Percentiles rank a stretch among this genome's conserved stretches.
phyloP scores from a whole-genome alignment of 176 grass and related monocot genomes.

The Musa troglodytarum region DNA sequence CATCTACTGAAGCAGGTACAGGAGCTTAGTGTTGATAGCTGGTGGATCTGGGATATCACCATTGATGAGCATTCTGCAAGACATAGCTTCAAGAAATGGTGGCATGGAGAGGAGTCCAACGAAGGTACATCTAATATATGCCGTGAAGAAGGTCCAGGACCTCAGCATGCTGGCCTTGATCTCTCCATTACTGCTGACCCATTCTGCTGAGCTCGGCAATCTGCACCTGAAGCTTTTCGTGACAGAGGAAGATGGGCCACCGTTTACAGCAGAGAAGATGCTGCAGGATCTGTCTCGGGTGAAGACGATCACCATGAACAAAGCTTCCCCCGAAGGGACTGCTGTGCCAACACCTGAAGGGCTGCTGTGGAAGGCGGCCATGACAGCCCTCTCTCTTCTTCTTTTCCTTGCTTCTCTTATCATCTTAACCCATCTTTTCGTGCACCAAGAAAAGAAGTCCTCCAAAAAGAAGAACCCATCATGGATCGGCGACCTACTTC shows the following conservation, averaged over 20 bases:
- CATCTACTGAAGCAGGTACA: conserved; percentile 24
- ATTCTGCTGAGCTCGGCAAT: conserved; percentile 15
- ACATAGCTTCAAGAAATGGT: conserved; percentile 24
- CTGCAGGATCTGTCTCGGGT: conserved; percentile 20
- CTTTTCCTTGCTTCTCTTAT: conserved; percentile 28
- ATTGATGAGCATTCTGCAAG: conserved; percentile 39
- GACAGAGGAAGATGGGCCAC: conserved; percentile 27
- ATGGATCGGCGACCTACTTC: conserved; percentile 31
- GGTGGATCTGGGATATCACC: conserved; percentile 47
- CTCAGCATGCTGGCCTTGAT: conserved; percentile 35
- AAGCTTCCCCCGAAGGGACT: background rate
- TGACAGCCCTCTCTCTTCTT: conserved; percentile 14
- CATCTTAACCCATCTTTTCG: conserved; percentile 29
- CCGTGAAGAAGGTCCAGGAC: conserved; percentile 24
- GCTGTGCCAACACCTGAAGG: conserved; percentile 16
- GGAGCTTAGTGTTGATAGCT: conserved; percentile 33
- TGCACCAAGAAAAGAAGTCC: conserved; percentile 33
- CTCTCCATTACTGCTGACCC: conserved; percentile 16
- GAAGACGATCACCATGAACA: conserved; percentile 6
- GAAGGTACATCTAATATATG: conserved; percentile 30
- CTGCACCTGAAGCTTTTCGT: conserved; percentile 34
- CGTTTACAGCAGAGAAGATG: conserved; percentile 11
- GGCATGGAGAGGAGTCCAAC: conserved; percentile 5
- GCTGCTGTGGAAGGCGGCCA: conserved; percentile 27
- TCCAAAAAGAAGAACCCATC: conserved; percentile 30